Base-by-base conservation (phyloP, 192 early-diverging fungal species). In the Coemansia sp. region DNA sequence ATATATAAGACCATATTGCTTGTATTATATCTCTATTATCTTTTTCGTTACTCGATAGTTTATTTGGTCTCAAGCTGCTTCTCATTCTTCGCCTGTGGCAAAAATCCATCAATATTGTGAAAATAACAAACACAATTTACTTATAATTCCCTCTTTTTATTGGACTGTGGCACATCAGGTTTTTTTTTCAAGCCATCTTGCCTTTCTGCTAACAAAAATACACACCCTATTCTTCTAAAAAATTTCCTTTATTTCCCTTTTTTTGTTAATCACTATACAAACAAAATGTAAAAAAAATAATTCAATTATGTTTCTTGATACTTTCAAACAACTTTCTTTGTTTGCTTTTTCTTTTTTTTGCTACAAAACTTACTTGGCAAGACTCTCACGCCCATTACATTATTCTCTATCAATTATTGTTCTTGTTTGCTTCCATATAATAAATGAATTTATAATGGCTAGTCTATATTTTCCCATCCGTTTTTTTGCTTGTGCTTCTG, bases 301-400 rank as follows among this genome's bases (percentile, higher is more conserved):
- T 14, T 16, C 38, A 44, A 16, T 9, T 16, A 44, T 44, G 41
- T 58, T 58, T 58, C 23, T 38, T 21, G 56, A 31, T 52, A 19
- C 50, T 7, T 25, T 2, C 21, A 38, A 31, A 58, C 34, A 58
- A 57, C 19, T 25, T 5, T 19, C 22, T 41, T 58, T 10, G n/a
- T n/a, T n/a, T n/a, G n/a, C n/a, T 34, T 38, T 58, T 41, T 41
- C 16, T 44, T n/a, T 9, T 41, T 58, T n/a, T 58, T 41, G 56
- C 19, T 34, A 12, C n/a, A 3, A 58, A 7, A 41, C 19, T 34
- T 27, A 31, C 18, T 58, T 58, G n/a, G 8, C 8, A 44, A 60
- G 38, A 48, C 58, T 60, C 58, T 21, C 58, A 60, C 58, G 58
- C 47, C 58, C n/a, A 26, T 49, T 60, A 26, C 58, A 49, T 60